Conservation (phyloP, 352 stramenopile species). For the Nothophytophthora sp. region DNA sequence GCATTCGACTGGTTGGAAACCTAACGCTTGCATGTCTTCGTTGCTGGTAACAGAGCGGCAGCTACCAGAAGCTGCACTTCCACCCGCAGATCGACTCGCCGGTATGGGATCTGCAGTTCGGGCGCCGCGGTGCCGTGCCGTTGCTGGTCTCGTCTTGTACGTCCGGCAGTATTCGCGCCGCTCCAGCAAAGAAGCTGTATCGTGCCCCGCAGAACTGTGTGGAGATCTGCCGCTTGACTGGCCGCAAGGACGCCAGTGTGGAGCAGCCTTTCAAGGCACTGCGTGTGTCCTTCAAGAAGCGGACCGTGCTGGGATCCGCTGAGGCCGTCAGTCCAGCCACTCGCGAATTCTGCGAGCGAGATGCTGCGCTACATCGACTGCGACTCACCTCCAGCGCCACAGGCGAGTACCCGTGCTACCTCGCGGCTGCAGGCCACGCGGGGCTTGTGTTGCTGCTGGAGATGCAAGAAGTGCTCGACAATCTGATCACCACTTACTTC, state of each 20-base stretch:
- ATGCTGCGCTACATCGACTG: slow-evolving; percentile 77
- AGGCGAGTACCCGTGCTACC: slow-evolving; percentile 56
- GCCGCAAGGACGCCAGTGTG: slow-evolving; percentile 51
- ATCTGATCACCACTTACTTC: slow-evolving; percentile 54
- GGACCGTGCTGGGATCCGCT: slow-evolving; percentile 40
- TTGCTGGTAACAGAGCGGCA: slow-evolving; percentile 52
- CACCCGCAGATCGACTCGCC: slow-evolving; percentile 86
- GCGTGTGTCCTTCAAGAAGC: slow-evolving; percentile 47
- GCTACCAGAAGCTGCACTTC: slow-evolving; percentile 80
- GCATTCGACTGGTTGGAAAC: too few species aligned
- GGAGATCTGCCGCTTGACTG: slow-evolving; percentile 66
- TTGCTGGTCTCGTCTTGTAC: slow-evolving; percentile 70
- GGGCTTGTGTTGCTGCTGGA: slow-evolving; percentile 77
- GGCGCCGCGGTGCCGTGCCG: slow-evolving; percentile 38
- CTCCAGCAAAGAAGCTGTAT: slow-evolving; percentile 68
- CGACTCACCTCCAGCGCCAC: slow-evolving; percentile 45
- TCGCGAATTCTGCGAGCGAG: slow-evolving; percentile 72
- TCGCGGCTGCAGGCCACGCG: slow-evolving; percentile 65
- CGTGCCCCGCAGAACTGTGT: slow-evolving; percentile 65
- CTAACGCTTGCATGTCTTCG: not conserved
- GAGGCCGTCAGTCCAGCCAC: slow-evolving; percentile 43
- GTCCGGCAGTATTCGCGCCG: slow-evolving; percentile 63
- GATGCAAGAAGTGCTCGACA: slow-evolving; percentile 61
- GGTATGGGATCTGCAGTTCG: slow-evolving; percentile 81
- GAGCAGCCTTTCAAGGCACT: slow-evolving; percentile 63